Conservation (phyloP, 306 rosid species). For the Ochetophila trinervis region DNA sequence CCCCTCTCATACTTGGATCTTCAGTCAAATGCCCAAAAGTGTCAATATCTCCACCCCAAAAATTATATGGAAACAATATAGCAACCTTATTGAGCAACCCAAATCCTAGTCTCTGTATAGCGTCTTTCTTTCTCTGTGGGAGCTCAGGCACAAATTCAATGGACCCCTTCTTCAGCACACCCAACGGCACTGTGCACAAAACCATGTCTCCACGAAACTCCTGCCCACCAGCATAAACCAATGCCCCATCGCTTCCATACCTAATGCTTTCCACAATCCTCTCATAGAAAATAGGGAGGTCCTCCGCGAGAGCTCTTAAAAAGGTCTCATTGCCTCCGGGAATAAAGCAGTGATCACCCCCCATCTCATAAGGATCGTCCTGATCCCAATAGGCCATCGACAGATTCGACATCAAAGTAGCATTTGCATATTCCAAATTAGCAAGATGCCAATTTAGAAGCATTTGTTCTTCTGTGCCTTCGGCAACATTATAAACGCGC, state of each 20-base stretch:
- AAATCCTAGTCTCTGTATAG: slow-evolving; percentile 75
- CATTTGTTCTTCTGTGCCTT: slow-evolving; percentile 71
- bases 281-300: slow-evolving; percentile 75
- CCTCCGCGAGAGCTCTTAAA: slow-evolving; percentile 65
- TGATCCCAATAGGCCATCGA: slow-evolving; percentile 98
- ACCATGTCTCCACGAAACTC: slow-evolving; percentile 67
- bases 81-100: slow-evolving; percentile 85
- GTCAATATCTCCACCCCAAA: slow-evolving; percentile 91
- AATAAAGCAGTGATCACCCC: slow-evolving; percentile 93
- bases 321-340: slow-evolving; percentile 86
- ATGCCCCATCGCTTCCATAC: slow-evolving; percentile 74
- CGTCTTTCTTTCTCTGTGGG: slow-evolving; percentile 82
- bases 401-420: slow-evolving; percentile 75
- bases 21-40: slow-evolving; percentile 85
- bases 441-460: slow-evolving; percentile 91
- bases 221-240: slow-evolving; percentile 57
- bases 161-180: slow-evolving; percentile 71
- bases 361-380: slow-evolving; percentile 95
- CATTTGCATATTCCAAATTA: slow-evolving; percentile 91
- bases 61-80: slow-evolving; percentile 73
- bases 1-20: slow-evolving; percentile 83
- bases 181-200: slow-evolving; percentile 82
- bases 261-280: slow-evolving; percentile 62
- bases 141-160: slow-evolving; percentile 77
- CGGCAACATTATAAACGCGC: slow-evolving; percentile 60